Base-by-base conservation (phyloP, 352 stramenopile genomes). In the Globisporangium nodosum region DNA sequence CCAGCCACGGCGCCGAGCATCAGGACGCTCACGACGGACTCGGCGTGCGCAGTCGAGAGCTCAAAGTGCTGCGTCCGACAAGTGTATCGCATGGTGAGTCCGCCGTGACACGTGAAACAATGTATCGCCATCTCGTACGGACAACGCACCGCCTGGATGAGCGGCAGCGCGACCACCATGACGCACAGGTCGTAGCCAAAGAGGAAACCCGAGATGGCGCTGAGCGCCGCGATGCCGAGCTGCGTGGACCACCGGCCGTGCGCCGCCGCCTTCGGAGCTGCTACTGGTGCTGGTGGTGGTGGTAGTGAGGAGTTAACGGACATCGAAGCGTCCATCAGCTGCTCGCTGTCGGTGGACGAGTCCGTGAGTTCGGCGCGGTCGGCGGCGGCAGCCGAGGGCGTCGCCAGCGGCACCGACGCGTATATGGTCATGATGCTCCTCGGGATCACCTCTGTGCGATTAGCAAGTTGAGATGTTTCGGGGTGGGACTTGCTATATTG, bases 131-230 rank as follows among this genome's bases (percentile, higher is more conserved):
- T 6, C 46, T n/a, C 21, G 37, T 13, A 39, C 9, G 37, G 1
- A 16, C 8, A 20, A 49, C 30, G 49, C 31, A 83, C 74, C 63
- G 71, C 42, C 48, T 88, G 70, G 60, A 90, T 88, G 8, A 87
- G 71, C 37, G 80, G 78, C 52, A 90, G 59, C 12, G 78, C 80
- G 27, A 90, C 63, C 15, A 90, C 74, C 80, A 90, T 90, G 57
- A 90, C 80, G 45, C 80, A 90, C 24, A 90, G 61, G 51, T 90
- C 80, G 61, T 90, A 90, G 48, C 80, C 80, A 27, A 90, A 90
- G 12, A 90, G 65, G 50, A 90, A 90, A 0, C 80, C 80, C 12
- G 78, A 88, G 49, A 90, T 65, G 15, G 80, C 80, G 37, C 80
- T 90, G 39, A 90, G 69, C 18, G 65, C 76, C 33, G 74, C 81